A percentile compares a stretch with the other conserved stretches of the same genome.
Conservation (phyloP, 192 early-diverging fungal genomes). For the Diversispora eburnea region DNA sequence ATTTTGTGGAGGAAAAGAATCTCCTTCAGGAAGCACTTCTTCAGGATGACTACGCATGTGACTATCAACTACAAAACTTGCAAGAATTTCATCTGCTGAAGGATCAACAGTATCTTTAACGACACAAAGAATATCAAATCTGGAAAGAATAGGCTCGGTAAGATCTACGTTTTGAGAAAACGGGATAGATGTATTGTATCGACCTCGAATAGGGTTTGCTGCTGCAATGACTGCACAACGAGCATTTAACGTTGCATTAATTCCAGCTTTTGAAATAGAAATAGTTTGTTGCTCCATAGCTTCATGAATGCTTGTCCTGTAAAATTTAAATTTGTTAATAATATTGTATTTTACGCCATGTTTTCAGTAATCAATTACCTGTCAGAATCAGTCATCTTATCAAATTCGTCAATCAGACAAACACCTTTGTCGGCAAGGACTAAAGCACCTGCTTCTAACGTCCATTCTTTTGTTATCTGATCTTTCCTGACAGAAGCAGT, state of each 20-base stretch:
- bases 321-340: not conserved
- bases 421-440: slow-evolving; percentile 86
- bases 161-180: slow-evolving; percentile 97
- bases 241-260: slow-evolving; percentile 80
- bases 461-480: slow-evolving; percentile 84
- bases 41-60: slow-evolving; percentile 89
- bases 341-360: not conserved
- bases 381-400: slow-evolving; percentile 89
- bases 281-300: slow-evolving; percentile 91
- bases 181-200: slow-evolving; percentile 84
- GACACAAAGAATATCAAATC: slow-evolving; percentile 96
- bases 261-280: slow-evolving; percentile 86
- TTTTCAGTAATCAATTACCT: slow-evolving; percentile 34
- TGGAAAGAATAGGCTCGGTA: slow-evolving; percentile 97
- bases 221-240: slow-evolving; percentile 79
- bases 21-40: slow-evolving; percentile 40
- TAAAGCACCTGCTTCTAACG: slow-evolving; percentile 83
- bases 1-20: slow-evolving; percentile 15
- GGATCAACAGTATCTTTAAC: slow-evolving; percentile 92
- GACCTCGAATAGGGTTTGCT: slow-evolving; percentile 80
- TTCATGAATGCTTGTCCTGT: slow-evolving; percentile 90
- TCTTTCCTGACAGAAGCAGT: slow-evolving; percentile 83
- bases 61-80: slow-evolving; percentile 89
- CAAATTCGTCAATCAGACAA: slow-evolving; percentile 87
- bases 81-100: slow-evolving; percentile 83